Evolutionary conservation across 2,329 filamentous ascomycete genomes (phyloP), one percentile per base, ranked within the genome.

Genomic region (Ophiosphaerella herpotricha): DNA sequence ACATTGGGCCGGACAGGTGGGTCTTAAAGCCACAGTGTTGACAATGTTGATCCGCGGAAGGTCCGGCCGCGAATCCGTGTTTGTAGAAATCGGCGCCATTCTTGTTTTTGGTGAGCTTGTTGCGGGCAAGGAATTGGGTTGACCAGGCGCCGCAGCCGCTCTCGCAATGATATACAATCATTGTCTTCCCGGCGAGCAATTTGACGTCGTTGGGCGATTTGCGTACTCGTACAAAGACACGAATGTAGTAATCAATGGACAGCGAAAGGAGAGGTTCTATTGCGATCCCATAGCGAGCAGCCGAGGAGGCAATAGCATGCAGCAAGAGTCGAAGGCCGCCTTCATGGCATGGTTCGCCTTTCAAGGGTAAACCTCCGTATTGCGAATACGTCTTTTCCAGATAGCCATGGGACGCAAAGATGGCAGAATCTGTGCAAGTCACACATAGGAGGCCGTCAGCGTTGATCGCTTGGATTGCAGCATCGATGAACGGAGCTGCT

Each of bases 1-100:
- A 99, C 93, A 99, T 97, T 0, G 94, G 94, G 1, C 94, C 94
- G 4, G 86, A 88, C 12, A 97, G 73, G 72, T 97, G 94, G 75
- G 88, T 95, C 69, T 88, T 93, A 67, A 83, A 85, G 7, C 88
- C 89, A 69, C 94, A 99, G 71, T 97, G 91, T 52, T 85, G 81
- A 72, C 94, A 99, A 34, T 80, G 75, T 13, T 82, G 79, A 49
- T 85, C 82, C 4, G 83, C 77, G 0, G 83, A 82, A 1, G 92
- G 91, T 0, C 82, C 92, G 65, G 88, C 80, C 0, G 88, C 83
- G 55, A 92, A 85, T 0, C 82, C 80, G 67, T 95, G 87, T 69
- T 97, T 96, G 76, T 89, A 93, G 62, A 86, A 90, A 2, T 80
- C 52, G 5, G 63, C 79, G 1, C 83, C 83, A 48, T 86, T 90